phyloP scores from a whole-genome alignment of 1,139 yeast species.

The Debaryomyces psychrophilus region DNA sequence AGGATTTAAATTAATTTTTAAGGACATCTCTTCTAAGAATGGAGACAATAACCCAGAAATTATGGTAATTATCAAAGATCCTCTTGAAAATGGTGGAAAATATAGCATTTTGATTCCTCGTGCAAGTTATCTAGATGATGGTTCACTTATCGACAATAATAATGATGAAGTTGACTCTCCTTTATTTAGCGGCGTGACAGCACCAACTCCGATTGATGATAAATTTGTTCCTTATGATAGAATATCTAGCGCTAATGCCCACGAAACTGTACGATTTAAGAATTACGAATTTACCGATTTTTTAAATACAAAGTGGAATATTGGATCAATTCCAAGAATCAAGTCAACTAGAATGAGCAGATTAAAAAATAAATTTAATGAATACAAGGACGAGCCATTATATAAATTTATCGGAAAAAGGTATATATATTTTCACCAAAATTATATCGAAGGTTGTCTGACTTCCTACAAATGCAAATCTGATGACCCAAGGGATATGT shows the following conservation, averaged over 20 bases:
- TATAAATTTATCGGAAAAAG: conserved; percentile 31
- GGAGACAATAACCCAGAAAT: conserved; percentile 26
- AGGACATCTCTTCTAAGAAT: conserved; percentile 28
- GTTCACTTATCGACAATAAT: conserved; percentile 1
- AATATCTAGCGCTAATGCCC: conserved; percentile 14
- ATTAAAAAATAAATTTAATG: conserved; percentile 21
- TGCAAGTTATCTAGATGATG: conserved; percentile 4
- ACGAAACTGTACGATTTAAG: conserved; percentile 18
- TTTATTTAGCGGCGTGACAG: conserved; percentile 30
- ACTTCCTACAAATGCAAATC: conserved; percentile 14
- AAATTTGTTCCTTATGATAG: conserved; percentile 27
- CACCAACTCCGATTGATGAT: conserved; percentile 30
- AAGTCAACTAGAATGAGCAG: conserved; percentile 23
- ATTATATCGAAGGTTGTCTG: conserved; percentile 19
- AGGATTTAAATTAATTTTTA: conserved; percentile 39
- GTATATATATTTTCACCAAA: conserved; percentile 37
- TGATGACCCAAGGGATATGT: conserved; percentile 32
- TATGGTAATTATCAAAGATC: conserved; percentile 33
- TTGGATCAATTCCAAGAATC: conserved; percentile 52
- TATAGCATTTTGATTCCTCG: conserved; percentile 7
- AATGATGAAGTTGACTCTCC: conserved; percentile 11
- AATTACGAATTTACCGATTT: conserved; percentile 39
- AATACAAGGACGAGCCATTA: conserved; percentile 23
- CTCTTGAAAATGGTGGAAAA: conserved; percentile 13
- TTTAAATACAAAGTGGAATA: conserved; percentile 37